Percentiles rank a stretch among this genome's conserved stretches.
Evolutionary conservation across 345 rosid genomes (phyloP).

Genomic region (Gossypioides kirkii): DNA sequence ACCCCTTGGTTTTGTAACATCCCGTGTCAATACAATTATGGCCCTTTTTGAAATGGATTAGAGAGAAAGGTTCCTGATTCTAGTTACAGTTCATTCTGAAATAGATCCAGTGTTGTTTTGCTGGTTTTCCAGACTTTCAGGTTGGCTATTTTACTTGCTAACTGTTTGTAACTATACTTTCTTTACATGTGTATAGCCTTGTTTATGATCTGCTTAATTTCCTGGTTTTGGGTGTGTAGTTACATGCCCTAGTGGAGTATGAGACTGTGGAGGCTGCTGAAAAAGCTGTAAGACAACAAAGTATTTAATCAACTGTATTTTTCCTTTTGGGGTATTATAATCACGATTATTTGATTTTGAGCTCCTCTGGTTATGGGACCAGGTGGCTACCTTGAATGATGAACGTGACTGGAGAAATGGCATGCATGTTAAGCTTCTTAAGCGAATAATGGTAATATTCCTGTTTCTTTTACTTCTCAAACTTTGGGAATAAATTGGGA

Average conservation of each 20-base stretch:
- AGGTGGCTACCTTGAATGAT: conserved; percentile 74
- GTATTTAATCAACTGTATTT: neutral
- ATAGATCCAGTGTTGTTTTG: neutral
- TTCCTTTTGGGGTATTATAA: neutral
- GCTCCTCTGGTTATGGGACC: conserved; percentile 25
- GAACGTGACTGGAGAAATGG: conserved; percentile 95
- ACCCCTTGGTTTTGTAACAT: neutral
- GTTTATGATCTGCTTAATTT: neutral
- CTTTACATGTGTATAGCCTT: neutral
- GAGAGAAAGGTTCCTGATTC: neutral
- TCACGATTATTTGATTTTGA: neutral
- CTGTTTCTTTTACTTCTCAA: neutral
- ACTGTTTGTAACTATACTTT: neutral
- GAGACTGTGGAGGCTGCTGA: conserved; percentile 82
- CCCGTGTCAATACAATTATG: neutral
- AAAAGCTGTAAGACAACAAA: conserved; percentile 60
- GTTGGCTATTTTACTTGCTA: neutral
- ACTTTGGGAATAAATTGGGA: neutral
- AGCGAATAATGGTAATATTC: conserved; percentile 43
- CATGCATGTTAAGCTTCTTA: conserved; percentile 75
- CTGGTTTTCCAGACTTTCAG: neutral
- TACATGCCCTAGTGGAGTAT: conserved; percentile 83
- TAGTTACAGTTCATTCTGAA: neutral
- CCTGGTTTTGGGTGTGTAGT: conserved; percentile 38
- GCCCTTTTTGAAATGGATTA: neutral